Evolutionary conservation across 1,284 basidiomycete genomes (phyloP).

Genomic region (Sphaerobolus stellatus): DNA sequence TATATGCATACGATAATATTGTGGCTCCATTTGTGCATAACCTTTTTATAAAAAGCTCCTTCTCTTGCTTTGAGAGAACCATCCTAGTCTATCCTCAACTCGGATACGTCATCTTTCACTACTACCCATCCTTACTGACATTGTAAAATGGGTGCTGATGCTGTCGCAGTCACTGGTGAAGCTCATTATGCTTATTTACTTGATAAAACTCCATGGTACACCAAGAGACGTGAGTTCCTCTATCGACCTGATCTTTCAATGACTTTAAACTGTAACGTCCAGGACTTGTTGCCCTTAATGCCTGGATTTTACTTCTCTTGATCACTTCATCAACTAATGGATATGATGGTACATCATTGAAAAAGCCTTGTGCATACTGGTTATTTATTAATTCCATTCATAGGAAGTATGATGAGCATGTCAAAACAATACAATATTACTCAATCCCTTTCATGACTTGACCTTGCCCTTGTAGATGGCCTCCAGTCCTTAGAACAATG

Average conservation of each 20-base stretch:
- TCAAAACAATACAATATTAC: background rate
- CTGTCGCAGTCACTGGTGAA: background rate
- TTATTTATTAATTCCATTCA: background rate
- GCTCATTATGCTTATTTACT: conserved; percentile 1
- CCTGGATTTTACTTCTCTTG: conserved; percentile 20
- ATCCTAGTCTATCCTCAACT: too few species aligned
- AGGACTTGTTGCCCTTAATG: conserved; percentile 19
- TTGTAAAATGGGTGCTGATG: conserved; percentile 1
- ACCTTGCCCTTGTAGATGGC: conserved; percentile 27
- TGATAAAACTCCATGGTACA: conserved; percentile 2
- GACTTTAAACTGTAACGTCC: background rate
- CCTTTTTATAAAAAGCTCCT: too few species aligned
- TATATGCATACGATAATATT: too few species aligned
- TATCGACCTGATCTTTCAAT: background rate
- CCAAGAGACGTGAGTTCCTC: background rate
- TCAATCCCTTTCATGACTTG: background rate
- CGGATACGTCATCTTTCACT: too few species aligned
- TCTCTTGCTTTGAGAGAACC: too few species aligned
- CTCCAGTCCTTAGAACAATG: conserved; percentile 41
- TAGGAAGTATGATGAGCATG: conserved; percentile 11
- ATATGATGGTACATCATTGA: conserved; percentile 21
- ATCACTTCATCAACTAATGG: conserved; percentile 28
- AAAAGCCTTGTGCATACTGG: background rate
- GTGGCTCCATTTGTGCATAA: too few species aligned
- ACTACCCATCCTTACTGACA: too few species aligned